Evolutionary conservation across 305 asterid species (phyloP).

Genomic region (Galium porrigens): DNA sequence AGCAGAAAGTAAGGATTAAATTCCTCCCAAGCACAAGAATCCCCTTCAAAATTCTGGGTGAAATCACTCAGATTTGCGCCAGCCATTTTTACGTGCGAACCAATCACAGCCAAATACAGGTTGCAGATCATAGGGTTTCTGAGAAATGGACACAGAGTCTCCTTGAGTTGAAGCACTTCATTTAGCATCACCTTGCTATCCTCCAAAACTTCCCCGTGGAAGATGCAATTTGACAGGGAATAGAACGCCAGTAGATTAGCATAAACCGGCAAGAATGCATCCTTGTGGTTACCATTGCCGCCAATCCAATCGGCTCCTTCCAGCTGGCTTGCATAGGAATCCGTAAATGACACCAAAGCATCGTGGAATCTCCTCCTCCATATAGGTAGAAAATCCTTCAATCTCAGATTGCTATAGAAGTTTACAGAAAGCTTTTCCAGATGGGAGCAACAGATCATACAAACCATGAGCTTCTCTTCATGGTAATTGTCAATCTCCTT

Average conservation of each 20-base stretch:
- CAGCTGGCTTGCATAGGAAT: slow-evolving; percentile 28
- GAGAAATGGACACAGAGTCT: slow-evolving; percentile 45
- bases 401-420: slow-evolving; percentile 19
- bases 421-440: slow-evolving; percentile 39
- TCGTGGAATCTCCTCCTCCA: slow-evolving; percentile 58
- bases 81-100: slow-evolving; percentile 41
- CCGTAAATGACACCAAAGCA: slow-evolving; percentile 37
- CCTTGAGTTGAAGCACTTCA: slow-evolving; percentile 43
- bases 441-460: slow-evolving; percentile 73
- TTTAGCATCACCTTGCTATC: slow-evolving; percentile 24
- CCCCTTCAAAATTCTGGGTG: slow-evolving; percentile 20
- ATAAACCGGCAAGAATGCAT: slow-evolving; percentile 61
- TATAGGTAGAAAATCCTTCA: slow-evolving; percentile 28
- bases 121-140: slow-evolving; percentile 53
- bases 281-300: slow-evolving; percentile 83
- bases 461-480: slow-evolving; percentile 67
- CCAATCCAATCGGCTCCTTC: slow-evolving; percentile 58
- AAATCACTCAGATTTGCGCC: slow-evolving; percentile 21
- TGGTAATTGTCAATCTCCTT: slow-evolving; percentile 94
- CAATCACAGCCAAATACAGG: slow-evolving; percentile 33
- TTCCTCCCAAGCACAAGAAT: slow-evolving; percentile 43
- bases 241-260: slow-evolving; percentile 57
- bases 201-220: slow-evolving; percentile 28
- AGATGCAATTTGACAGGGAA: slow-evolving; percentile 48
- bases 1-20: slow-evolving; percentile 71